phyloP scores from a whole-genome alignment of 768 basidiomycete genomes.

The Pseudohyphozyma bogoriensis region DNA sequence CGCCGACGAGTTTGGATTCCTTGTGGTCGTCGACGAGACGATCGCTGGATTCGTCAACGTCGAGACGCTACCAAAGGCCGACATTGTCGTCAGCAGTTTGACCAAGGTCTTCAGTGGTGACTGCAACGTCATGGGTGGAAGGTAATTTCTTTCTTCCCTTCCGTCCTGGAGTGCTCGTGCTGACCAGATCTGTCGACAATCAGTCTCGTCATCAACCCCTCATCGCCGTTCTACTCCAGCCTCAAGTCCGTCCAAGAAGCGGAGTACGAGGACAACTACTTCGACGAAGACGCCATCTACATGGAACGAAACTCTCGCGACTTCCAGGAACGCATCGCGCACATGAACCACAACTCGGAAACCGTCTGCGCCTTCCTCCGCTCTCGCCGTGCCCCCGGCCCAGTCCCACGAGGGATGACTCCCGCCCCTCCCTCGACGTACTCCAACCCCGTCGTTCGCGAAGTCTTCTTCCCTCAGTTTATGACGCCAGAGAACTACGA shows the following conservation, averaged over 20 bases:
- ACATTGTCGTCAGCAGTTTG: conserved; percentile 82
- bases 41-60: conserved; percentile 92
- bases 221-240: conserved; percentile 53
- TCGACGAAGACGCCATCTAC: conserved; percentile 81
- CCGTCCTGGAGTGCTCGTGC: not conserved
- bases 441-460: conserved; percentile 52
- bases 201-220: conserved; percentile 81
- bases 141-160: conserved; percentile 45
- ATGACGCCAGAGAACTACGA: conserved; percentile 61
- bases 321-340: conserved; percentile 61
- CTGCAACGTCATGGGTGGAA: conserved; percentile 94
- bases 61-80: conserved; percentile 71
- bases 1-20: conserved; percentile 78
- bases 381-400: conserved; percentile 41
- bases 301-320: conserved; percentile 98
- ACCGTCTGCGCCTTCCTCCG: conserved; percentile 68
- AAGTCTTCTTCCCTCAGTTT: conserved; percentile 85
- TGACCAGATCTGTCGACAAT: not conserved
- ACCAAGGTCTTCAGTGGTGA: conserved; percentile 93
- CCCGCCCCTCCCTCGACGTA: conserved; percentile 15
- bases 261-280: conserved; percentile 75
- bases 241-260: conserved; percentile 54
- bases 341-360: conserved; percentile 74
- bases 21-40: conserved; percentile 85
- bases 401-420: not conserved